These are phyloP conservation scores for Trametes sanguinea DNA, from an alignment of 768 basidiomycete genomes.

Conservation along the genomic window DNA sequence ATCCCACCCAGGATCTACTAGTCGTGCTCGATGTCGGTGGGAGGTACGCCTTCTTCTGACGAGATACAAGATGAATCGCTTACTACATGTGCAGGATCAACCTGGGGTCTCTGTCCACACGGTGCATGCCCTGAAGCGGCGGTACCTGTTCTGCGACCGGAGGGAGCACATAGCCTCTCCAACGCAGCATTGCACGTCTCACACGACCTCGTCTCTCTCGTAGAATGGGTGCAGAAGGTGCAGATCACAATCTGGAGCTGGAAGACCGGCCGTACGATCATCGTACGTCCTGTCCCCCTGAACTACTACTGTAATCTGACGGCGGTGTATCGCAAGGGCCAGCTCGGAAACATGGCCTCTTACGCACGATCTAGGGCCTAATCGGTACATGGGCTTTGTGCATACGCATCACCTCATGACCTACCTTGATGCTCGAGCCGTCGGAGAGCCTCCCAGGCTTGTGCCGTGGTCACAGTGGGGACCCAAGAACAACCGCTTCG, in stretches of 20 bases:
- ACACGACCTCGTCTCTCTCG: conserved; percentile 51
- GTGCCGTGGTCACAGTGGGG: conserved; percentile 45
- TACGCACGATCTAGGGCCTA: conserved; percentile 17
- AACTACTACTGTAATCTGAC: too few species aligned
- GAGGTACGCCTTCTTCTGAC: conserved; percentile 24
- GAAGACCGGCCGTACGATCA: conserved; percentile 43
- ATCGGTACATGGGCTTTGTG: conserved; percentile 29
- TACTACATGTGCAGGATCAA: conserved; percentile 37
- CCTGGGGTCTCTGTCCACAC: conserved; percentile 43
- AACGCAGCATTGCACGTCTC: conserved; percentile 50
- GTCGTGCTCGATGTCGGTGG: conserved; percentile 38
- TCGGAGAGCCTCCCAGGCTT: neutral
- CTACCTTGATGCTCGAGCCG: neutral
- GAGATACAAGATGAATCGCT: neutral
- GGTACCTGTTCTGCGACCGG: conserved; percentile 30
- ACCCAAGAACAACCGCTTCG: conserved; percentile 34
- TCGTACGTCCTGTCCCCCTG: conserved; percentile 36
- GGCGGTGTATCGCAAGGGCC: neutral
- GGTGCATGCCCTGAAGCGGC: conserved; percentile 45
- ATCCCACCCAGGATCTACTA: conserved; percentile 63
- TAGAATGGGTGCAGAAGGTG: conserved; percentile 35
- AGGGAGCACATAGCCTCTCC: conserved; percentile 26
- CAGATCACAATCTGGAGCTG: conserved; percentile 54
- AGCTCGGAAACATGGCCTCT: conserved; percentile 34
- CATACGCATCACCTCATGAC: conserved; percentile 35